These are phyloP conservation scores for Saitozyma sp. DNA, from an alignment of 768 basidiomycete genomes.

Conservation along the genomic window DNA sequence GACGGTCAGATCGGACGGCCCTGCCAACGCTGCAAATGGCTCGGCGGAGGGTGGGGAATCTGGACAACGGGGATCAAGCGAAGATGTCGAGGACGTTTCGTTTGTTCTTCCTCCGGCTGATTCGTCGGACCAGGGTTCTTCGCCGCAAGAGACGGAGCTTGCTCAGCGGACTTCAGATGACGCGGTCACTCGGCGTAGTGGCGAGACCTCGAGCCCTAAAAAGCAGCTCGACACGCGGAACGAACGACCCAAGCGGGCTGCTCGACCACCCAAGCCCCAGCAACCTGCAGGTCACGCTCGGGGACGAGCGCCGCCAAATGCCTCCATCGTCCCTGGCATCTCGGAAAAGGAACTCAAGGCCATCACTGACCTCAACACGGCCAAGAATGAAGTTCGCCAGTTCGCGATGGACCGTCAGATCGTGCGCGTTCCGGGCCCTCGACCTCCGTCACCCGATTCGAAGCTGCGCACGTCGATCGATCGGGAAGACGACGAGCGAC, in stretches of 20 bases:
- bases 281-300: conserved; percentile 1
- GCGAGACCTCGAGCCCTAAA: background rate
- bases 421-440: conserved; percentile 38
- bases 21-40: background rate
- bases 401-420: conserved; percentile 51
- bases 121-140: conserved; percentile 19
- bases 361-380: conserved; percentile 46
- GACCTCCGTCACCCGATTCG: conserved; percentile 47
- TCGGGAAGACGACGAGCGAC: conserved; percentile 39
- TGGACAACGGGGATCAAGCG: conserved; percentile 25
- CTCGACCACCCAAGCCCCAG: conserved; percentile 10
- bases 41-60: background rate
- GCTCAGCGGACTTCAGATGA: background rate
- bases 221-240: background rate
- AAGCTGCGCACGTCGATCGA: conserved; percentile 48
- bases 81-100: conserved; percentile 36
- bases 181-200: background rate
- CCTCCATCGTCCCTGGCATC: conserved; percentile 27
- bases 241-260: conserved; percentile 25
- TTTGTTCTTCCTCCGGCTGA: conserved; percentile 13
- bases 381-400: conserved; percentile 48
- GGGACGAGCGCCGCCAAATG: background rate
- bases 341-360: conserved; percentile 50
- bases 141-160: conserved; percentile 3
- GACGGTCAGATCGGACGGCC: background rate